Conservation (phyloP, 228 moss, liverwort and hornwort genomes). For the Sphagnum fallax region DNA sequence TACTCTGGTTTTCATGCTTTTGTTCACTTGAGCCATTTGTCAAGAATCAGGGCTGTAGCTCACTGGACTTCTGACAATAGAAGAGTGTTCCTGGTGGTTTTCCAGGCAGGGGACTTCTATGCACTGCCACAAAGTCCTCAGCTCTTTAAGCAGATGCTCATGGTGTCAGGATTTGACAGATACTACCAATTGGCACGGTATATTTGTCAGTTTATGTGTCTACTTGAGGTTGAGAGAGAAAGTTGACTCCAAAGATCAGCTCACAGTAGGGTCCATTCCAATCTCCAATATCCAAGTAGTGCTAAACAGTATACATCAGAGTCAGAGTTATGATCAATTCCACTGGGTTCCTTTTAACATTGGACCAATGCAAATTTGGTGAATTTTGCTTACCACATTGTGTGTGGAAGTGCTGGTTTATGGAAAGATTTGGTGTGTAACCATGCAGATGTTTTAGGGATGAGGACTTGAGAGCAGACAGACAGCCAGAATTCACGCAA, state of each 20-base stretch:
- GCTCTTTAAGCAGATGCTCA: conserved; percentile 99
- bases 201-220: not conserved
- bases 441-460: conserved; percentile 87
- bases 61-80: not conserved
- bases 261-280: too few relatives aligned
- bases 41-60: not conserved
- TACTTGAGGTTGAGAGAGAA: too few relatives aligned
- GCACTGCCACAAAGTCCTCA: conserved; percentile 99
- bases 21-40: too few relatives aligned
- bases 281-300: too few relatives aligned
- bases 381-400: too few relatives aligned
- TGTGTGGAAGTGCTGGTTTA: too few relatives aligned
- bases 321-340: too few relatives aligned
- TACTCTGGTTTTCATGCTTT: too few relatives aligned
- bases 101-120: conserved; percentile 88
- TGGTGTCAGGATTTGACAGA: conserved; percentile 99
- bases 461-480: conserved; percentile 96
- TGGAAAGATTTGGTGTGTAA: not conserved
- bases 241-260: too few relatives aligned
- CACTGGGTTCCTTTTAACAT: too few relatives aligned
- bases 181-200: conserved; percentile 98
- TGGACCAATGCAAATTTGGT: too few relatives aligned
- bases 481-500: conserved; percentile 98
- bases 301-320: too few relatives aligned
- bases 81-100: not conserved